Percentiles rank a stretch among this genome's conserved stretches.
phyloP scores from a whole-genome alignment of 2,329 filamentous ascomycete genomes.

The Colletotrichum spinosum region DNA sequence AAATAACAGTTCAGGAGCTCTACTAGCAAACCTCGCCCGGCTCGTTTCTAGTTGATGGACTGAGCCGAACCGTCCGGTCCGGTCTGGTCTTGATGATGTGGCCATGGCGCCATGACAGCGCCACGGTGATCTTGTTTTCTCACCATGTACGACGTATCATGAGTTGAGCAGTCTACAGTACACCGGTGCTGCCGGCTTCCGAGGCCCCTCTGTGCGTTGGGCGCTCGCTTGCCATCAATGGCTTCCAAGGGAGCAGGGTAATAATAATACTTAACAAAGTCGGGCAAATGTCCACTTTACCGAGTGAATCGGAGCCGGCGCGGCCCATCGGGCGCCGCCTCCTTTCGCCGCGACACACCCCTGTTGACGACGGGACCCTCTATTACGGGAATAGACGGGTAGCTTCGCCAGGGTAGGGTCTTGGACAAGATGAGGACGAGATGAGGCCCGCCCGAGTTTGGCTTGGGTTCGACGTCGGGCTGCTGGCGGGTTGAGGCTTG shows the following conservation, averaged over 20 bases:
- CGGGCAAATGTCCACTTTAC: conserved; percentile 18
- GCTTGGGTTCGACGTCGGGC: not conserved
- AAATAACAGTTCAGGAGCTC: not conserved
- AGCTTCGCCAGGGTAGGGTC: too few species aligned
- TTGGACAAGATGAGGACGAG: conserved; percentile 2
- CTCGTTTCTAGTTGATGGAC: not conserved
- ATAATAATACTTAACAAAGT: not conserved
- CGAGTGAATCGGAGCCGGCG: conserved; percentile 14
- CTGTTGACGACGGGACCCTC: conserved; percentile 1
- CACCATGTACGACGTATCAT: not conserved
- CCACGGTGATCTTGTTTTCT: conserved; percentile 16
- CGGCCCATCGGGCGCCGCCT: conserved; percentile 1
- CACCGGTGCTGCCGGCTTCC: conserved; percentile 22
- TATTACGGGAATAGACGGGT: conserved; percentile 33
- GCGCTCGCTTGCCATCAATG: not conserved
- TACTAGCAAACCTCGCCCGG: conserved; percentile 24
- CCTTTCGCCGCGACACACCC: not conserved
- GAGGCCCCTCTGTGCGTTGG: not conserved
- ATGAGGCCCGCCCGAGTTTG: conserved; percentile 1
- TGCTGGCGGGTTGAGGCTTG: conserved; percentile 4
- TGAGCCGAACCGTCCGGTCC: conserved; percentile 20
- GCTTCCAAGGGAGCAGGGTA: not conserved
- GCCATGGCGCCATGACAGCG: conserved; percentile 24
- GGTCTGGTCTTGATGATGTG: conserved; percentile 18
- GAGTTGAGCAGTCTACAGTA: not conserved